phyloP scores from a whole-genome alignment of 371 early-diverging fungal genomes.

The Actinomucor elegans region DNA sequence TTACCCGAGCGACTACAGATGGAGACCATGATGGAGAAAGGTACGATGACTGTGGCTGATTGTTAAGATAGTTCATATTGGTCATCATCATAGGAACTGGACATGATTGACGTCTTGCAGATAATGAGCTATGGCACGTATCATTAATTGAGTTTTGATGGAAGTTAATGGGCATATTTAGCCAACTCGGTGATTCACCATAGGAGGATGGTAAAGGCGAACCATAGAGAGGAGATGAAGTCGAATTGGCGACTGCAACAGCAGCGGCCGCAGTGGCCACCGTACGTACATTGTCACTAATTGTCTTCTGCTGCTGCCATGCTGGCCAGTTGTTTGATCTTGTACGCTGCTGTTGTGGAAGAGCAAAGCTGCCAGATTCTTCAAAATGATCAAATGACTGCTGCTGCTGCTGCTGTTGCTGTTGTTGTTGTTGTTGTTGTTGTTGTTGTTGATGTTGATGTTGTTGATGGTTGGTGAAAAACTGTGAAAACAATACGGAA shows the following conservation, averaged over 20 bases:
- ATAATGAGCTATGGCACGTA: not conserved
- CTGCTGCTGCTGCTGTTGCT: too few relatives aligned
- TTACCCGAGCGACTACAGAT: slow-evolving; percentile 1
- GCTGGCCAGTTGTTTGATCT: not conserved
- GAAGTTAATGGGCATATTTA: not conserved
- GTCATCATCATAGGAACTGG: not conserved
- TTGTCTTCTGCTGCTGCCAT: not conserved
- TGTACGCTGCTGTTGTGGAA: not conserved
- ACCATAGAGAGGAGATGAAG: not conserved
- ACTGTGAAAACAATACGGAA: slow-evolving; percentile 36
- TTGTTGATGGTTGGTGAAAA: slow-evolving; percentile 29
- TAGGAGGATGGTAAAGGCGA: not conserved
- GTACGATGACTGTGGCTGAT: not conserved
- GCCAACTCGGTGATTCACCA: not conserved
- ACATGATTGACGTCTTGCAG: slow-evolving; percentile 11
- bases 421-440: too few relatives aligned
- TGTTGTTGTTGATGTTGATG: too few relatives aligned
- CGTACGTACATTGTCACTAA: slow-evolving; percentile 25
- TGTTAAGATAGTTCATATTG: not conserved
- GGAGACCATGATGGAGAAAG: slow-evolving; percentile 4
- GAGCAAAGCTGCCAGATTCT: not conserved
- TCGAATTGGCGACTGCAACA: slow-evolving; percentile 20
- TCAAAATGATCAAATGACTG: too few relatives aligned
- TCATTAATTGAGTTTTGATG: too few relatives aligned
- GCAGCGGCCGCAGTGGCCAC: slow-evolving; percentile 35